Evolutionary conservation across 179 eudicot species (phyloP).

Genomic region (Silene noctiflora): DNA sequence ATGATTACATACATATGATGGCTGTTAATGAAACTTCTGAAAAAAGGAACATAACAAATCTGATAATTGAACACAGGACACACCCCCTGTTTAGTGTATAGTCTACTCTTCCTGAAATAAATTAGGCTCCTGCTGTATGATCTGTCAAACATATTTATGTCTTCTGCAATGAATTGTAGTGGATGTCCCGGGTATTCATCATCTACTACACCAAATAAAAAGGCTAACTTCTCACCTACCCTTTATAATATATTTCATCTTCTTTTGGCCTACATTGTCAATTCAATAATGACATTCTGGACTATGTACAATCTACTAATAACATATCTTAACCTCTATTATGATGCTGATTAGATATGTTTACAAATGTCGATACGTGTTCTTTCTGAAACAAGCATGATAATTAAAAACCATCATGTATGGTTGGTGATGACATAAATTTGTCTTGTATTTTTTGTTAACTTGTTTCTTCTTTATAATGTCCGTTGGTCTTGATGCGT

Average conservation of each 20-base stretch:
- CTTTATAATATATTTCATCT: slow-evolving; percentile 2
- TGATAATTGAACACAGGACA: slow-evolving; percentile 22
- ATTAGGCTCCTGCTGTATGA: slow-evolving; percentile 9
- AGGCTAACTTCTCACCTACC: slow-evolving; percentile 20
- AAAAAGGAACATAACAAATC: slow-evolving; percentile 1
- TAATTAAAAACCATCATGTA: too few relatives aligned
- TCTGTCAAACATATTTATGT: slow-evolving; percentile 25
- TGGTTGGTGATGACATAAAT: not conserved
- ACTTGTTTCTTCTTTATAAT: not conserved
- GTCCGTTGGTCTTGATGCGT: not conserved
- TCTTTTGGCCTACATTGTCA: slow-evolving; percentile 25
- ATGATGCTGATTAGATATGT: not conserved
- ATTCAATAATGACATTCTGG: slow-evolving; percentile 14
- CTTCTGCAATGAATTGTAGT: slow-evolving; percentile 15
- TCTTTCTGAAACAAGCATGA: too few relatives aligned
- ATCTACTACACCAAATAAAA: not conserved
- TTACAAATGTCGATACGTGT: not conserved
- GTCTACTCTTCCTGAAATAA: slow-evolving; percentile 10
- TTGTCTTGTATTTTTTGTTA: not conserved
- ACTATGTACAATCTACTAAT: not conserved
- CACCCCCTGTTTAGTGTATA: not conserved
- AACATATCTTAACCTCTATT: not conserved
- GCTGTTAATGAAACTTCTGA: not conserved
- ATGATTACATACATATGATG: too few relatives aligned
- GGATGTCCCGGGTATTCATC: slow-evolving; percentile 23